These are phyloP conservation scores for Venturia carpophila DNA, from an alignment of 2,329 filamentous ascomycete genomes.

Conservation along the genomic window DNA sequence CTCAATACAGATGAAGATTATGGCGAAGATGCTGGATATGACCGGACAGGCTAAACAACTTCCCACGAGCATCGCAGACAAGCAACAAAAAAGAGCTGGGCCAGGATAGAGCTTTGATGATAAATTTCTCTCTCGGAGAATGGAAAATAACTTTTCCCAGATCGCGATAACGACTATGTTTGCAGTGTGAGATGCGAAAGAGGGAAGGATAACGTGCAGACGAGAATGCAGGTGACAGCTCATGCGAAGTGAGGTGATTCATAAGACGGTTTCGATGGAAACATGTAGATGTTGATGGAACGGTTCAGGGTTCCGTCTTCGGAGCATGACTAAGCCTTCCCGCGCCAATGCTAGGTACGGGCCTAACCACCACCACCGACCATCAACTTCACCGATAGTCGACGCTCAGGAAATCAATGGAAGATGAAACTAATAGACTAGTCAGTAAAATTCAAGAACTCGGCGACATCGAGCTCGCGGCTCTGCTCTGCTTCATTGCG, in stretches of 20 bases:
- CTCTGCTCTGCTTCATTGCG: conserved; percentile 71
- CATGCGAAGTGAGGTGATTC: too few relatives aligned
- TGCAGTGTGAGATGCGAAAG: not conserved
- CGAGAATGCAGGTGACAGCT: too few relatives aligned
- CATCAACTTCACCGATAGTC: not conserved
- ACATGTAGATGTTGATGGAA: too few relatives aligned
- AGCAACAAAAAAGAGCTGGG: not conserved
- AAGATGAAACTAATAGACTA: conserved; percentile 15
- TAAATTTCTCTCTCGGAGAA: not conserved
- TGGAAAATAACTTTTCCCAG: not conserved
- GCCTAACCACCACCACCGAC: not conserved
- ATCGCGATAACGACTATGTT: not conserved
- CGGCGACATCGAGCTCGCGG: conserved; percentile 80
- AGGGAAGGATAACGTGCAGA: not conserved
- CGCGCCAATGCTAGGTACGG: too few relatives aligned
- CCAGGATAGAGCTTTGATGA: not conserved
- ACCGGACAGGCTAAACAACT: not conserved
- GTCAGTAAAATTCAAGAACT: conserved; percentile 65
- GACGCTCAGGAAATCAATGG: conserved; percentile 9
- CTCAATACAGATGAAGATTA: not conserved
- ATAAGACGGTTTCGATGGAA: too few relatives aligned
- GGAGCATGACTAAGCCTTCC: too few relatives aligned
- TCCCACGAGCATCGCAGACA: not conserved
- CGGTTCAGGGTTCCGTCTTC: too few relatives aligned
- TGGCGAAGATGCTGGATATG: not conserved